Evolutionary conservation across 352 stramenopile genomes (phyloP), one percentile per base, ranked within the genome.

Genomic region (Pythium dissotocum): DNA sequence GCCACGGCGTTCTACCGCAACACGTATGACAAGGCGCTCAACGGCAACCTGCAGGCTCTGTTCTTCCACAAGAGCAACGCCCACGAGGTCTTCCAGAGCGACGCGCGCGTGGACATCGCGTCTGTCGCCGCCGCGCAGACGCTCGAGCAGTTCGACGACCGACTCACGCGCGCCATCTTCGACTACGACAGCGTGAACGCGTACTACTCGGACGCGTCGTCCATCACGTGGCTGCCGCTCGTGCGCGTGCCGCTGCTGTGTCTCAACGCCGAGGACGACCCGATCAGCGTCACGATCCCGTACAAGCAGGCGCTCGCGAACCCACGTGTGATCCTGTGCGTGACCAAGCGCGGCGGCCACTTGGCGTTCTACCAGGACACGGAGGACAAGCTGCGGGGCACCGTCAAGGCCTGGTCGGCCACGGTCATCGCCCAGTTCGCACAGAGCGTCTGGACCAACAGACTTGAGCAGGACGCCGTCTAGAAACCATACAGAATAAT

Each of bases 11-110:
- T 89, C 58, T 83, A 90, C 57, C 77, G 82, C 24, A 48, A 73
- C 36, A 88, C 78, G 49, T 92, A 90, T 77, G 80, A 84, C 68
- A 64, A 62, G 14, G 74, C 68, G 32, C 72, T 92, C 33, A 80
- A 72, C 55, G 58, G 65, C 30, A 87, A 82, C 53, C 71, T 90
- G 8, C 67, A 79, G 10, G 61, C 77, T 26, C 76, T 90, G n/a
- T 80, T 91, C 28, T 90, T 93, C 61, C 55, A 77, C 9, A 75
- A 78, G 42, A 90, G 79, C 58, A 91, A 93, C 56, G 82, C 79
- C 6, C 74, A 88, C 58, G 70, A 91, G 46, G 65, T 88, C 2
- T 89, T 93, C 60, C 67, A 67, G 2, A 58, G 67, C 58, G 77
- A 86, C 57, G 65, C 74, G 5, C 77, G 71, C 8, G 46, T 91